Evolutionary conservation across 495 filamentous ascomycete genomes (phyloP), one percentile per base, ranked within the genome.

Genomic region (Neurospora sp.): DNA sequence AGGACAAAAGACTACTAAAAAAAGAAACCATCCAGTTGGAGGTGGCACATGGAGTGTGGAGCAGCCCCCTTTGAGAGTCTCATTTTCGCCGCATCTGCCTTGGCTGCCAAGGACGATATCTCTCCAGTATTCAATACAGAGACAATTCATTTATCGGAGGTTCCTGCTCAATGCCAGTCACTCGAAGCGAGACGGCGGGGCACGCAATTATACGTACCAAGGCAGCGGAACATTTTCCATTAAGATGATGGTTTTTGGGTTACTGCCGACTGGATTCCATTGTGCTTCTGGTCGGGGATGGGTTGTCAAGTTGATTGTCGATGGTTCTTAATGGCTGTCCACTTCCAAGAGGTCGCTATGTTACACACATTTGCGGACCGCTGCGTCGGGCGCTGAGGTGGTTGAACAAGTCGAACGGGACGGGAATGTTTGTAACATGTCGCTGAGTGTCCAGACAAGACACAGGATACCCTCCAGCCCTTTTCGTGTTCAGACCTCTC

Each of bases 1-100:
- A 19, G 34, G 34, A 38, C 36, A 72, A 43, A 39, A n/a, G 45
- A 13, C 37, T 19, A 70, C 75, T 76, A 76, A 76, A 76, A 76
- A 76, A 74, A 74, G 75, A 76, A 72, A 34, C 24, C 21, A 24
- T 31, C 54, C 54, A 28, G 54, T 66, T 66, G 54, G 54, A 66
- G 54, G 54, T 66, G 54, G 54, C 54, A 66, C 54, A 66, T 66
- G 54, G 54, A 34, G 54, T 66, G 54, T 66, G 54, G 54, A 66
- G 54, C 54, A 36, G 15, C 54, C 54, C 28, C 54, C 54, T 66
- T 66, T 19, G 28, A 66, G 48, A 31, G 54, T 62, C 54, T 62
- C 28, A 34, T 66, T 66, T 34, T 66, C 54, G 54, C 54, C 54
- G 54, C 54, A 66, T 66, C 54, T 66, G 54, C 54, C 54, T 66